Base-by-base conservation (phyloP, 768 basidiomycete species). In the Leccinum rimulosum region DNA sequence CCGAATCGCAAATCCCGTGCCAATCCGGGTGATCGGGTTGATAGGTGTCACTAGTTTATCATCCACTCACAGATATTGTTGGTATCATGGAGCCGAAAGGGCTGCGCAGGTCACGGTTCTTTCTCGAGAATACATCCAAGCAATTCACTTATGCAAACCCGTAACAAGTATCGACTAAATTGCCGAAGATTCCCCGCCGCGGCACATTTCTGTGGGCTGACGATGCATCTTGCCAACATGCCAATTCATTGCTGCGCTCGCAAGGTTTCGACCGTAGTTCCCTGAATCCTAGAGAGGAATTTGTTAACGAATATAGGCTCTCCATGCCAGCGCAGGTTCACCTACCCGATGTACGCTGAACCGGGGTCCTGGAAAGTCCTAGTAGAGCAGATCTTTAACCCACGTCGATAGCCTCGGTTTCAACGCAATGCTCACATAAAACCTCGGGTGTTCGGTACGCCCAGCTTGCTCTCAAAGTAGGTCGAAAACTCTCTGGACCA, bases 401-500 rank as follows among this genome's bases (percentile, higher is more conserved):
- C 8, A 19, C 22, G 1, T 6, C 14, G 48, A 45, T 15, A 14
- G 22, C 10, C 27, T n/a, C 27, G 4, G 40, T 35, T 4, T 14
- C 15, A 17, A 38, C 17, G 10, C 3, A n/a, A 57, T n/a, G 9
- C 69, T 59, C 49, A 84, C 84, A 89, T 83, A 64, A 88, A 88
- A 52, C 84, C 86, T 50, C 86, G 79, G 61, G 83, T 73, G 1
- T 73, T 77, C 0, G 73, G 70, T n/a, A 82, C 69, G 7, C 79
- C 80, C 3, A 89, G 73, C 58, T 84, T 83, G 64, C 77, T 69
- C 61, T 82, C 67, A 66, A 89, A 79, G 69, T 80, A 87, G 10
- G 73, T 65, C 55, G 82, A 83, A 56, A 89, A 78, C 2, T 68
- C 74, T 63, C 80, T 80, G 70, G 84, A 84, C 71, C 85, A 88